Percentiles rank a stretch among this genome's conserved stretches.
Evolutionary conservation across 805 yeast genomes (phyloP).

Genomic region (Kuraishia ogatae): DNA sequence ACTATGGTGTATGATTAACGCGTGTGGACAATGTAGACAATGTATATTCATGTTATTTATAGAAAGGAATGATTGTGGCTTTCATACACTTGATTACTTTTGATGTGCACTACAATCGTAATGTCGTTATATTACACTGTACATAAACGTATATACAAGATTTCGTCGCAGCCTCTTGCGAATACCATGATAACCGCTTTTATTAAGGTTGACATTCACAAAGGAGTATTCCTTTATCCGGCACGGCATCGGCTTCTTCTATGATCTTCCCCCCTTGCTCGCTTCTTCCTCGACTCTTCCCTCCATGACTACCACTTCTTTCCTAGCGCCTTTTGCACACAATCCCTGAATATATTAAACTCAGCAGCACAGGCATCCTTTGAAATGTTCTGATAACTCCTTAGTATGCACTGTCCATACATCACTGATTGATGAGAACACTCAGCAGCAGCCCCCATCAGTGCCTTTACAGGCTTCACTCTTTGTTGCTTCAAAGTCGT

Average conservation of each 20-base stretch:
- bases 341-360: slow-evolving; percentile 37
- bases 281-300: neutral
- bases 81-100: no score
- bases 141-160: no score
- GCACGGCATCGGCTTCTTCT: neutral
- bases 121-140: no score
- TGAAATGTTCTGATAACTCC: slow-evolving; percentile 38
- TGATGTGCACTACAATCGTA: no score
- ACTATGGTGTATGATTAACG: neutral
- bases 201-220: no score
- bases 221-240: no score
- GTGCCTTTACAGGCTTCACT: slow-evolving; percentile 6
- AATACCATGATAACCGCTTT: no score
- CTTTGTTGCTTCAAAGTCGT: neutral
- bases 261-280: neutral
- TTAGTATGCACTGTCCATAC: slow-evolving; percentile 49
- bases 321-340: slow-evolving; percentile 33
- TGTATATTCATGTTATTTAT: neutral
- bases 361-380: slow-evolving; percentile 46
- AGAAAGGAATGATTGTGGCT: no score
- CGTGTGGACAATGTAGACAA: neutral
- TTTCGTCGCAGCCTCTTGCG: no score
- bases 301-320: slow-evolving; percentile 15
- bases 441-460: slow-evolving; percentile 20
- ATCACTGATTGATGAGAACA: slow-evolving; percentile 22